phyloP scores from a whole-genome alignment of 1,139 yeast species.

The Saccharomyces hybrid region DNA sequence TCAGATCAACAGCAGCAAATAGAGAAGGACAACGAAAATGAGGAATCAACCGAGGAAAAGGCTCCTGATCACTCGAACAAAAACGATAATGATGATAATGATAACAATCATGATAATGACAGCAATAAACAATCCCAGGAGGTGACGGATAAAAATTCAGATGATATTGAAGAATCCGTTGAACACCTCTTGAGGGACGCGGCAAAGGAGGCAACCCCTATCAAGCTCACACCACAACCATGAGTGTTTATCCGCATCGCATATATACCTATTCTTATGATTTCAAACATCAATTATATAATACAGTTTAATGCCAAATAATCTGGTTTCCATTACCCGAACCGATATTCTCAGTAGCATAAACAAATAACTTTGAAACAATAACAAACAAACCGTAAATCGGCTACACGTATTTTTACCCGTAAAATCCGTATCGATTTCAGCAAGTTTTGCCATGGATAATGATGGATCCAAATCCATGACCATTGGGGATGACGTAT shows the following conservation, averaged over 20 bases:
- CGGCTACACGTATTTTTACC: background rate
- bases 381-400: background rate
- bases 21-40: background rate
- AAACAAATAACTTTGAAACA: background rate
- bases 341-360: background rate
- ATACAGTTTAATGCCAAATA: background rate
- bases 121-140: background rate
- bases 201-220: constrained; percentile 37
- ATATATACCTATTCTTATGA: background rate
- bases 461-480: background rate
- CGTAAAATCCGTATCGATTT: background rate
- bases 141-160: constrained; percentile 3
- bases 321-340: background rate
- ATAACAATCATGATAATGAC: background rate
- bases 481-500: background rate
- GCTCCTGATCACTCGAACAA: constrained; percentile 5
- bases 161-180: constrained; percentile 10
- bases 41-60: background rate
- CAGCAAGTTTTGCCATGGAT: background rate
- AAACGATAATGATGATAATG: constrained; percentile 5
- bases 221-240: constrained; percentile 9
- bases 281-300: background rate
- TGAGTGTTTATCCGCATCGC: background rate
- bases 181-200: constrained; percentile 17
- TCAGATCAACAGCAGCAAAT: background rate